Conservation (phyloP, 2,329 filamentous ascomycete species). For the Xylaria sp. region DNA sequence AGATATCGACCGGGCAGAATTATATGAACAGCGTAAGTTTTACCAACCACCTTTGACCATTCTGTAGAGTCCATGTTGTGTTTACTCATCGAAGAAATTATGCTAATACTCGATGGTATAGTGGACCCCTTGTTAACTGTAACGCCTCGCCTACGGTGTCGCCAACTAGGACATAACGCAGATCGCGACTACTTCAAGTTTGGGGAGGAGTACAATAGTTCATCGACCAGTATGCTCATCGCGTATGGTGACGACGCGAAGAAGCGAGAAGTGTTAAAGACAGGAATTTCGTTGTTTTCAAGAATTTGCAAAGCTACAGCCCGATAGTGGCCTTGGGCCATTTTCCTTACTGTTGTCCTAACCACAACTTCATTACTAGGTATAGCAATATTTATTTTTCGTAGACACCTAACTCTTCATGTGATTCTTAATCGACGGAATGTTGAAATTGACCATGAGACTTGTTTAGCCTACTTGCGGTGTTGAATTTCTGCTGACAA, state of each 20-base stretch:
- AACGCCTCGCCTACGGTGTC: background rate
- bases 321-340: background rate
- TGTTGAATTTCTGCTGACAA: background rate
- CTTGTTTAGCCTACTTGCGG: background rate
- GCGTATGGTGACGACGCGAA: background rate
- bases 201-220: background rate
- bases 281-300: background rate
- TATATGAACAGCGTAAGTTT: constrained; percentile 2
- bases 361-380: background rate
- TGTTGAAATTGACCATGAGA: background rate
- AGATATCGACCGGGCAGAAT: background rate
- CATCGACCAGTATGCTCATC: background rate
- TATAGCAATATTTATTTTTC: background rate
- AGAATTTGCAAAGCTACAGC: background rate
- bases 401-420: background rate
- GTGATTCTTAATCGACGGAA: background rate
- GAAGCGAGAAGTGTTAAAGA: background rate
- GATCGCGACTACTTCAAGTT: background rate
- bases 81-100: background rate
- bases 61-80: background rate
- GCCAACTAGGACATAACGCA: background rate
- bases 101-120: background rate
- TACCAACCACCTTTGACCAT: background rate
- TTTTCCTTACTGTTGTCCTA: background rate
- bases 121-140: background rate